Conservation (phyloP, 805 yeast genomes). For the Scheffersomyces ergatensis region DNA sequence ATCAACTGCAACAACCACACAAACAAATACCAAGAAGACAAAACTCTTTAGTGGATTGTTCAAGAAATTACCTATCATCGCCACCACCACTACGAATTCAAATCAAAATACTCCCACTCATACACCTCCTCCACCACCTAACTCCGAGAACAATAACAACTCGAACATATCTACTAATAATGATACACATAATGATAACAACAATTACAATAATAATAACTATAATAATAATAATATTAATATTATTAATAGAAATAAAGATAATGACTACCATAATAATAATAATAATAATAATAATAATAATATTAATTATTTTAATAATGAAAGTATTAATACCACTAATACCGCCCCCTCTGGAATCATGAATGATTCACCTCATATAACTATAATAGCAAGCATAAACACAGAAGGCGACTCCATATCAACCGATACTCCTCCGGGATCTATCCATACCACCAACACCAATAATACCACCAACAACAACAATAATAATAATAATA, state of each 20-base stretch:
- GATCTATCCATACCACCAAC: neutral
- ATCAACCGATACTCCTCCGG: no score
- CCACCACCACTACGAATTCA: neutral
- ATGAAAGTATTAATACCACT: neutral
- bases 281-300: neutral
- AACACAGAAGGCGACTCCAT: no score
- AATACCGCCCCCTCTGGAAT: neutral
- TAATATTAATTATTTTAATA: no score
- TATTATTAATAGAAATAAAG: neutral
- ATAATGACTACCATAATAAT: neutral
- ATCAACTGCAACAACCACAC: neutral
- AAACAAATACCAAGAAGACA: neutral
- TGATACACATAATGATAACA: neutral
- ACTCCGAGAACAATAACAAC: no score
- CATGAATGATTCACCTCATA: neutral
- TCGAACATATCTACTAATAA: no score
- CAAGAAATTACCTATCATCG: neutral
- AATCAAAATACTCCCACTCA: no score
- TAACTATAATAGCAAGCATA: neutral
- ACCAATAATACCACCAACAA: neutral
- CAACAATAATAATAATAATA: no score
- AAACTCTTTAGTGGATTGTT: neutral
- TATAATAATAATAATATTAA: neutral
- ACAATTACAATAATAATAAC: neutral
- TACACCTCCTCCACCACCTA: no score